Percentiles rank a stretch among this genome's conserved stretches.
phyloP scores from a whole-genome alignment of 495 filamentous ascomycete genomes.

The Lophium mytilinum region DNA sequence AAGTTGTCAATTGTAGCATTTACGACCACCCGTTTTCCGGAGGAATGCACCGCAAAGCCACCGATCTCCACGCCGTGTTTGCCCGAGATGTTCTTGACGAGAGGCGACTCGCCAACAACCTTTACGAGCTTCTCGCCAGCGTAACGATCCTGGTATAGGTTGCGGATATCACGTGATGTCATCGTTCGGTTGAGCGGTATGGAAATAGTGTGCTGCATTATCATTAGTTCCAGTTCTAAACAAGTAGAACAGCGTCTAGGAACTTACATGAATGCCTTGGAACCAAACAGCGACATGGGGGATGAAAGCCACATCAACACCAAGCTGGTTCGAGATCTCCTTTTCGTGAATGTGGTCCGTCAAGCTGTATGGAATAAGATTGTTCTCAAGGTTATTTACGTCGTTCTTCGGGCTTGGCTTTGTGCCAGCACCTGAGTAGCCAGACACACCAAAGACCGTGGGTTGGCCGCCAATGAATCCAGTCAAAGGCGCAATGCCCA shows the following conservation, averaged over 20 bases:
- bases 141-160: constrained; percentile 92
- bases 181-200: constrained; percentile 78
- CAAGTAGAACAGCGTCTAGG: constrained; percentile 16
- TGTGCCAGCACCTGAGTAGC: constrained; percentile 93
- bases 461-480: constrained; percentile 72
- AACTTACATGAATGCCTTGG: constrained; percentile 67
- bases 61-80: constrained; percentile 94
- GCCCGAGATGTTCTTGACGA: constrained; percentile 80
- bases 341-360: constrained; percentile 95
- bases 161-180: constrained; percentile 84
- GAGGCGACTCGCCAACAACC: constrained; percentile 77
- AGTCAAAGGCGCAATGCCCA: constrained; percentile 79
- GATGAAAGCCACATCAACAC: constrained; percentile 72
- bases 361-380: constrained; percentile 86
- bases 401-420: constrained; percentile 96
- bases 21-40: constrained; percentile 83
- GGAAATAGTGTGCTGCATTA: constrained; percentile 64
- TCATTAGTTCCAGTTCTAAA: not conserved
- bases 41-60: constrained; percentile 83
- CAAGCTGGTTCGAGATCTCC: constrained; percentile 77
- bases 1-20: constrained; percentile 98
- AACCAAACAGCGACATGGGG: constrained; percentile 97
- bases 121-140: constrained; percentile 92
- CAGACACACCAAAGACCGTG: constrained; percentile 85
- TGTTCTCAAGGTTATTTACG: constrained; percentile 75